Base-by-base conservation (phyloP, 495 filamentous ascomycete genomes). In the Xylaria bambusicola region DNA sequence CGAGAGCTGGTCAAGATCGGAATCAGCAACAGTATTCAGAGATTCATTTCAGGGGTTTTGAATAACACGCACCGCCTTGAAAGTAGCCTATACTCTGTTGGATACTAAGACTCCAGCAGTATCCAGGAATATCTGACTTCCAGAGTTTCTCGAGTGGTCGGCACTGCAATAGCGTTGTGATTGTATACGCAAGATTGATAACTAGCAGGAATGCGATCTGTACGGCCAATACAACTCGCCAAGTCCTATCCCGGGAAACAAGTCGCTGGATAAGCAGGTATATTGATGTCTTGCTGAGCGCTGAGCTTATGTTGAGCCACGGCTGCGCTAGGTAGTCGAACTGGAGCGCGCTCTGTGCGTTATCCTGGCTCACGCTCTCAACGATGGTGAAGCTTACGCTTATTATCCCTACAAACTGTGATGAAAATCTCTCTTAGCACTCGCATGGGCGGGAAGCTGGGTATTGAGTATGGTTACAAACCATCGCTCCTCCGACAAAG, bases 11-110 rank as follows among this genome's bases (percentile, higher is more conserved):
- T 7, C 23, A 41, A 58, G n/a, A 33, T 17, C 12, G 18, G 18
- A n/a, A 44, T 54, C 23, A 31, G 52, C 15, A 21, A 42, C 5
- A 21, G 10, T 18, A 44, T 3, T 13, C 26, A 48, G 6, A 10
- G 29, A 36, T 7, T 17, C 2, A 23, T 17, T 21, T 23, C 35
- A 5, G 13, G 10, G 53, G 15, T 35, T 13, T 26, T 27, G 24
- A 18, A n/a, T 1, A 18, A 1, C 33, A 12, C 70, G 13, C 54
- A 73, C 71, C 70, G 8, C 73, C 73, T 36, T 75, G 73, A 36
- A 66, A 68, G 59, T 70, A 74, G 1, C 70, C 70, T 65, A 75
- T 69, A 49, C 71, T 68, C n/a, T 66, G 38, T 60, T 71, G 70
- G 10, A 73, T 65, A 31, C 40, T 58, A n/a, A 67, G 63, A 45